Base-by-base conservation (phyloP, 1,139 yeast species). In the Sugiyamaella japonica region DNA sequence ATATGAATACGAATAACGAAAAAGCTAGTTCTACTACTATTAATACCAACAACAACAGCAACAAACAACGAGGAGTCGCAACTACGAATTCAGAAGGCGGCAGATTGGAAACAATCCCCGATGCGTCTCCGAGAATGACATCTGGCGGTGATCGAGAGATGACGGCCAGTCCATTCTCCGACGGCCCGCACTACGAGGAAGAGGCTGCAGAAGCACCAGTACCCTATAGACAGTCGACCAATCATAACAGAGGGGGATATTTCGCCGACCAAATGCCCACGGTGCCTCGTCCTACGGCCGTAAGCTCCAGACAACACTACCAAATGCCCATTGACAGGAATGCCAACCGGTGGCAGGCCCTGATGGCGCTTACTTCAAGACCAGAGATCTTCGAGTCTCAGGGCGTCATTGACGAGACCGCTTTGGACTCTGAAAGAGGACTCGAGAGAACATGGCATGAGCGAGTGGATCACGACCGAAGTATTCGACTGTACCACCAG, bases 391-490 rank as follows among this genome's bases (percentile, higher is more conserved):
- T 17, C 12, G 55, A 53, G 7, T 44, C 53, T 28, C 48, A 50
- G 7, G 61, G 60, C 23, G 52, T 45, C 23, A 41, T 61, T 16
- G 65, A 62, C 34, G 34, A 29, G 7, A 29, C 3, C 40, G 64
- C 57, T 5, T 52, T 61, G 29, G 57, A 60, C n/a, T 52, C 49
- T 10, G 63, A 61, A 46, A 59, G 61, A 6, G 61, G 61, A 36
- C 57, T 60, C 28, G 56, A 55, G 15, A 56, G 58, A 7, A 52
- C 56, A 7, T 63, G 66, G 66, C 51, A 60, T 1, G 64, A 62
- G 7, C 37, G 48, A 28, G 38, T 32, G 10, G 43, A 38, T 49
- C 38, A 20, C 29, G 32, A 13, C 37, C 29, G 16, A 7, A 25
- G 5, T n/a, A n/a, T n/a, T n/a, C 50, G 39, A 5, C 47, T 36